Percentiles rank a stretch among this genome's conserved stretches.
Conservation (phyloP, 1,284 basidiomycete species). For the Bjerkandera adusta region DNA sequence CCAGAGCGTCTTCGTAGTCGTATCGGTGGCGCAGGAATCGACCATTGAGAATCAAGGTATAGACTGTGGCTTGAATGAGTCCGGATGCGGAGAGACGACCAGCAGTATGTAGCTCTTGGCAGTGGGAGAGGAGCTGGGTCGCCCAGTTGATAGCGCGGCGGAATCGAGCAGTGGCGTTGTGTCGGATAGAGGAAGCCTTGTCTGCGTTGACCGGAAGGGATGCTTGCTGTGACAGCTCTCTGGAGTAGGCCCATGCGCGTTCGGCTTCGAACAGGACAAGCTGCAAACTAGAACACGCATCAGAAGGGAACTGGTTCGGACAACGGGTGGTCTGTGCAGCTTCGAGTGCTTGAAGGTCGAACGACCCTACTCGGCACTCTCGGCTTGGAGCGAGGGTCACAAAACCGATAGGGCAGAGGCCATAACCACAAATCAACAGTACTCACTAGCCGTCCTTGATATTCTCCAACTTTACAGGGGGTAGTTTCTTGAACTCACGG, state of each 20-base stretch:
- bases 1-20: conserved; percentile 78
- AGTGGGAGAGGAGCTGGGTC: conserved; percentile 73
- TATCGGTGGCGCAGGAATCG: conserved; percentile 74
- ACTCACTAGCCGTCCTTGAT: conserved; percentile 82
- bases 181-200: conserved; percentile 56
- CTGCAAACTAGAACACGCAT: conserved; percentile 77
- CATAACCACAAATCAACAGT: background rate
- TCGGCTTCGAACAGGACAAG: conserved; percentile 87
- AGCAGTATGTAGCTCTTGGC: conserved; percentile 58
- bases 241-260: conserved; percentile 88
- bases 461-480: conserved; percentile 59
- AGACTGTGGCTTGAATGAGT: conserved; percentile 62
- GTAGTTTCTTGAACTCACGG: conserved; percentile 83
- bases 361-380: too few species aligned
- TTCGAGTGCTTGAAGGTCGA: too few species aligned
- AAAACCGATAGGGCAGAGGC: background rate
- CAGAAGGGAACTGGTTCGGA: background rate
- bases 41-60: conserved; percentile 71
- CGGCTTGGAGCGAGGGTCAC: too few species aligned
- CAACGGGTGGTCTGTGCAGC: background rate
- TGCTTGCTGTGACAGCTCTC: conserved; percentile 70
- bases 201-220: conserved; percentile 32
- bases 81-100: conserved; percentile 53
- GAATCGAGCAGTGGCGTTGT: conserved; percentile 79
- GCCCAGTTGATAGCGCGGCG: conserved; percentile 86